Base-by-base conservation (phyloP, 2,329 filamentous ascomycete genomes). In the Chalara sp. region DNA sequence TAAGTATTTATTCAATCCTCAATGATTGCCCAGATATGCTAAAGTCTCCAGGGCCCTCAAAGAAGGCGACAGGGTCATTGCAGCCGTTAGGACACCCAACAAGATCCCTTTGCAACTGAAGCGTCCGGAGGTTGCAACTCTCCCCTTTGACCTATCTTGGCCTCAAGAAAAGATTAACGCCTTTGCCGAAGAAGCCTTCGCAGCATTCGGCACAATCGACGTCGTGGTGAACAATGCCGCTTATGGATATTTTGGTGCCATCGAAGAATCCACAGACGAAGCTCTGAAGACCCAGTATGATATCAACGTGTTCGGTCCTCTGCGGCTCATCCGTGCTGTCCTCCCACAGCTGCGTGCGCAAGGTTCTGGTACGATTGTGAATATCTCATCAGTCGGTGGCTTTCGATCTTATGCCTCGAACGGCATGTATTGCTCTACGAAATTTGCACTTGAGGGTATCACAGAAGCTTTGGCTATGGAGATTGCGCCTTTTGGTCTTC, bases 201-300 rank as follows among this genome's bases (percentile, higher is more conserved):
- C 28, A 12, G 42, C 28, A 6, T 82, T 80, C 61, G 71, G 72
- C n/a, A 71, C 74, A 6, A 64, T 83, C 41, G 78, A 83, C 59
- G 72, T 81, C 1, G 72, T 81, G 5, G 70, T 79, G 53, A 81
- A 81, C 65, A 81, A 81, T 44, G 78, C 78, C 3, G 80, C 78
- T 5, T 80, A 79, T 52, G 73, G 75, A 28, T 63, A 76, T 2
- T 59, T 64, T 7, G 74, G 73, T 12, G 71, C 75, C 1, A 71
- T 80, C 35, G 79, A 82, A 57, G 72, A 73, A 29, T 44, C 42
- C 7, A 44, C 6, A 39, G 51, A 53, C 42, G 44, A 53, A 13
- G 51, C 51, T 30, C 32, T 42, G 5, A 43, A 46, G n/a, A 3
- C 32, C 6, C 45, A 54, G 33, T 47, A 48, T 31, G 46, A 54